Evolutionary conservation across 1,284 basidiomycete genomes (phyloP).

Genomic region (Kalmanozyma brasiliensis): DNA sequence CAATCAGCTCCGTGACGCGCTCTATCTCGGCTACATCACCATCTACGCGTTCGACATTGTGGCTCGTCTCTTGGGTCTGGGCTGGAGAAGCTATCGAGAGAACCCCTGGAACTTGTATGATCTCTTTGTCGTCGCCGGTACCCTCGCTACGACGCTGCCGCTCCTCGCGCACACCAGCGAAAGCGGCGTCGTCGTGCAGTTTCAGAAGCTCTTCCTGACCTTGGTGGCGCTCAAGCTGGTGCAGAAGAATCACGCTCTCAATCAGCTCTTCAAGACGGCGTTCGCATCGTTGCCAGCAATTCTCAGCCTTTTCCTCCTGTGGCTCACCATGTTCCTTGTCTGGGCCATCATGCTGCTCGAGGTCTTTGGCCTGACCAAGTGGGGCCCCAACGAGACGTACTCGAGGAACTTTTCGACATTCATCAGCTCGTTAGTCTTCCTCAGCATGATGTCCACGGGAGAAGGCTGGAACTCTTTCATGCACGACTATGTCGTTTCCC

Average conservation of each 20-base stretch:
- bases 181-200: conserved; percentile 71
- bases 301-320: conserved; percentile 84
- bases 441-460: conserved; percentile 74
- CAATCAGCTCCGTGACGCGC: conserved; percentile 78
- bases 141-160: conserved; percentile 83
- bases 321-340: conserved; percentile 91
- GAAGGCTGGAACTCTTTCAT: conserved; percentile 67
- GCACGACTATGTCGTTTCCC: conserved; percentile 72
- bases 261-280: conserved; percentile 96
- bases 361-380: conserved; percentile 91
- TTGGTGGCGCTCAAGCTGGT: conserved; percentile 94
- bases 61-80: conserved; percentile 84
- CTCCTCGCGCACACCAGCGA: conserved; percentile 28
- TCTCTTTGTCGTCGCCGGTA: conserved; percentile 81
- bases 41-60: conserved; percentile 82
- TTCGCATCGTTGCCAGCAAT: conserved; percentile 89
- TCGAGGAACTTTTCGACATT: conserved; percentile 85
- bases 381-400: conserved; percentile 77
- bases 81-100: conserved; percentile 82
- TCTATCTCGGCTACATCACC: conserved; percentile 80
- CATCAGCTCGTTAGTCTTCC: conserved; percentile 84
- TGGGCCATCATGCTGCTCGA: conserved; percentile 91
- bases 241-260: conserved; percentile 86
- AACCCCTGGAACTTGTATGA: conserved; percentile 92
- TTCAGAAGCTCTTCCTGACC: conserved; percentile 94